Evolutionary conservation across 306 rosid species (phyloP), one percentile per base, ranked within the genome.

Genomic region (Inga leiocalycina): DNA sequence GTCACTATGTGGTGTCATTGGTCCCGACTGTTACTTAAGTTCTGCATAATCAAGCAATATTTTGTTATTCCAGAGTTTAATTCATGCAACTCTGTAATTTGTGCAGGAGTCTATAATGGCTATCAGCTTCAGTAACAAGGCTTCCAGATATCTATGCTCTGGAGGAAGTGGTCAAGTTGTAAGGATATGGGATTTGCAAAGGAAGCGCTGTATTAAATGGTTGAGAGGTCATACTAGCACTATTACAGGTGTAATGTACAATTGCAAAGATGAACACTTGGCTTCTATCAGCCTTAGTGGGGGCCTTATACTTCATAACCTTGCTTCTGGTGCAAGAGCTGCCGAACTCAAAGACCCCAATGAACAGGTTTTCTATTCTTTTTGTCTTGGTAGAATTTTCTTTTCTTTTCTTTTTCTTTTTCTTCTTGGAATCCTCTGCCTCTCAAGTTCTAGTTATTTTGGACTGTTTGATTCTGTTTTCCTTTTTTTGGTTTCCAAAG

Each of bases 101-200:
- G 81, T 17, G 12, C 87, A 97, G 99, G 99, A 97, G 85, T 89
- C 95, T 78, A 92, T 94, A 85, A 77, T 66, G 79, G 93, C 97
- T 66, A 87, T 97, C 86, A 91, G 97, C 92, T 94, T 97, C 85
- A 89, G 99, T 87, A 97, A 94, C 92, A 97, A 89, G 91, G 97
- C 93, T 83, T 97, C 99, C 68, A 87, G 97, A 84, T 97, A 97
- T 87, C 68, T 97, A 22, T 97, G 99, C 85, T 91, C 99, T 27
- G 97, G 99, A 68, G 99, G 99, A 86, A 92, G 92, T 30, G 97
- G 93, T 76, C 98, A 97, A 88, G 95, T 94, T 90, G 97, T 97
- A 71, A 91, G 94, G 86, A 92, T 97, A 88, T 97, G 98, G 99
- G 99, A 97, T 90, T 89, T 97, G 89, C 99, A 97, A 84, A 92